phyloP scores from a whole-genome alignment of 2,329 filamentous ascomycete species.

The Dactylellina haptotyla region DNA sequence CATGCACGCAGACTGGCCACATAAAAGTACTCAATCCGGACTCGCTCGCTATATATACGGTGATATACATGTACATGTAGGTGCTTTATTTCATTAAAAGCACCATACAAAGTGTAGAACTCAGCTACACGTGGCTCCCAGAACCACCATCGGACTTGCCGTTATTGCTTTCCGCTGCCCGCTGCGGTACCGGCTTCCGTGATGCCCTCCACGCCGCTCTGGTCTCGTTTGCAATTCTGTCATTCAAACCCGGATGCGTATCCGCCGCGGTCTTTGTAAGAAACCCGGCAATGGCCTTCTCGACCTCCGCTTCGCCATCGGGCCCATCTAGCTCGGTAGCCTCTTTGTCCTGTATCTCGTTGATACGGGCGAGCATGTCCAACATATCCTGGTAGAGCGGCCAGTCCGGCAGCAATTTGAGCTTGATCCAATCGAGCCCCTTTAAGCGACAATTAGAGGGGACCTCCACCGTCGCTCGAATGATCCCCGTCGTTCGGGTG shows the following conservation, averaged over 20 bases:
- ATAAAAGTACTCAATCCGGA: no score
- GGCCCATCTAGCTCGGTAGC: neutral
- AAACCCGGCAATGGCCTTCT: constrained; percentile 21
- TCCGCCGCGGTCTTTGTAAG: constrained; percentile 2
- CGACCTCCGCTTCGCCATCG: constrained; percentile 15
- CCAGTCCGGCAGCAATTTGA: constrained; percentile 31
- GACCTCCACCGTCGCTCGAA: constrained; percentile 23
- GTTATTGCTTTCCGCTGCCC: neutral
- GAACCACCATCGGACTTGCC: neutral
- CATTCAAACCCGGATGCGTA: constrained; percentile 1
- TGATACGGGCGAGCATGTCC: constrained; percentile 10
- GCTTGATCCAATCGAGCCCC: constrained; percentile 25
- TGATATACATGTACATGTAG: no score
- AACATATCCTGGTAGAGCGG: constrained; percentile 30
- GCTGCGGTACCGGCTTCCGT: neutral
- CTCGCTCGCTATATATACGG: no score
- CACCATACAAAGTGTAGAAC: neutral
- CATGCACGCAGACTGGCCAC: no score
- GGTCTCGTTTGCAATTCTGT: constrained; percentile 30
- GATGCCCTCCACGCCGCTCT: constrained; percentile 16
- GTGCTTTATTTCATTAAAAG: no score
- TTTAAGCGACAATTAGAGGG: constrained; percentile 17
- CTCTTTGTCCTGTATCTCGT: constrained; percentile 31
- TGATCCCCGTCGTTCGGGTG: constrained; percentile 32
- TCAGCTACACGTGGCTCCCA: neutral